Evolutionary conservation across 169 alveolate genomes (phyloP).

Genomic region (Blepharisma undulans): DNA sequence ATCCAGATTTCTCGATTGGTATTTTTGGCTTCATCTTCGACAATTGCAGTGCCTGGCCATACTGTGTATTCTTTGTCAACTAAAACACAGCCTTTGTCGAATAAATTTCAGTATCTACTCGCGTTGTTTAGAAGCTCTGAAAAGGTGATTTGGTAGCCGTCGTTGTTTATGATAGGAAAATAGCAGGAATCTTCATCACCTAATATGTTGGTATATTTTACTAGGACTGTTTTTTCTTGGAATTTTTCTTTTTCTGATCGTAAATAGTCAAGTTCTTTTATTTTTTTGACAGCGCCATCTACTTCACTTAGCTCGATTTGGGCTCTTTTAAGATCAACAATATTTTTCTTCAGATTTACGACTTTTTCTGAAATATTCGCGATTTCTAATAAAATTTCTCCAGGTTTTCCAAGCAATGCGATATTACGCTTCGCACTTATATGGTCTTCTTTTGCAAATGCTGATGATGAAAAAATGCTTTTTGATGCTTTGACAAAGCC

Average conservation of each 20-base stretch:
- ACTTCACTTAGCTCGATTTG: background rate
- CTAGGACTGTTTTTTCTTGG: background rate
- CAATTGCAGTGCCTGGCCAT: slow-evolving; percentile 6
- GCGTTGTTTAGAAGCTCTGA: background rate
- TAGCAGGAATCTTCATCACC: slow-evolving; percentile 1
- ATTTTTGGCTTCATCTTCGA: background rate
- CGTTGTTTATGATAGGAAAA: background rate
- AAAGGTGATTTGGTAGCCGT: background rate
- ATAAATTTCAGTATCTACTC: slow-evolving; percentile 21
- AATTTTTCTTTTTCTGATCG: background rate
- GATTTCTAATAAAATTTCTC: slow-evolving; percentile 10
- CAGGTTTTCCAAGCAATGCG: slow-evolving; percentile 11
- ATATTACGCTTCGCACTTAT: background rate
- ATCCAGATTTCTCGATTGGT: background rate
- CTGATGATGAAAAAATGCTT: slow-evolving; percentile 32
- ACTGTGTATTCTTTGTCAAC: background rate
- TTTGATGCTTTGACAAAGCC: slow-evolving; percentile 24
- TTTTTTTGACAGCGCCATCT: background rate
- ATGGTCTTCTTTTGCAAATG: background rate
- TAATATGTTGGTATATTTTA: background rate
- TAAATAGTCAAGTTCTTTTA: background rate
- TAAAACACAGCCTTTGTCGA: background rate
- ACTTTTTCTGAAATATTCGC: slow-evolving; percentile 32
- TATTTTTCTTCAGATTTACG: background rate
- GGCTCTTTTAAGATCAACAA: slow-evolving; percentile 20